These are phyloP conservation scores for Phytophthora boehmeriae DNA, from an alignment of 352 stramenopile genomes.

Conservation along the genomic window DNA sequence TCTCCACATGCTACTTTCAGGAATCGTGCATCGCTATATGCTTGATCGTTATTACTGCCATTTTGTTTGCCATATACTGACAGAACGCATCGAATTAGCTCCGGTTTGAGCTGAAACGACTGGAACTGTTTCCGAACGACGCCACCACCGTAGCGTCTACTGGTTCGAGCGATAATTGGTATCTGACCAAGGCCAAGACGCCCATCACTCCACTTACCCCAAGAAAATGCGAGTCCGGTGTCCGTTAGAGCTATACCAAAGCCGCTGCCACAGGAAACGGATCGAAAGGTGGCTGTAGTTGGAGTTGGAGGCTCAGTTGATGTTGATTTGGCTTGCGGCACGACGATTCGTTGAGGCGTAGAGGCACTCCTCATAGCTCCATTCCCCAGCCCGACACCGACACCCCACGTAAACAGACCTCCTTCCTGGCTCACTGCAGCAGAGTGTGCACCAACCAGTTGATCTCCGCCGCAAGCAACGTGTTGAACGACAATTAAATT, in stretches of 20 bases:
- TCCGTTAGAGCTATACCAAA: slow-evolving; percentile 76
- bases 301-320: not conserved
- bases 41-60: not conserved
- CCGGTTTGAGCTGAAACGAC: slow-evolving; percentile 56
- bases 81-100: slow-evolving; percentile 19
- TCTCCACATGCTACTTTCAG: slow-evolving; percentile 69
- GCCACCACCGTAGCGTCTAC: slow-evolving; percentile 37
- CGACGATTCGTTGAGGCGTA: slow-evolving; percentile 39
- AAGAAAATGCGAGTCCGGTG: slow-evolving; percentile 70
- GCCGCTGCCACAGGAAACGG: slow-evolving; percentile 70
- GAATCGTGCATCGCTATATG: slow-evolving; percentile 16
- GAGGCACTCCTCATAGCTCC: slow-evolving; percentile 42
- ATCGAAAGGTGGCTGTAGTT: slow-evolving; percentile 13
- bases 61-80: not conserved
- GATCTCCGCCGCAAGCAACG: slow-evolving; percentile 62
- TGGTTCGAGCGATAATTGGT: slow-evolving; percentile 50
- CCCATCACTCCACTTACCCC: slow-evolving; percentile 80
- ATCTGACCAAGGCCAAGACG: slow-evolving; percentile 73
- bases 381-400: slow-evolving; percentile 53
- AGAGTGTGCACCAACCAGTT: slow-evolving; percentile 67
- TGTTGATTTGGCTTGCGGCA: slow-evolving; percentile 18
- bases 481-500: slow-evolving; percentile 40
- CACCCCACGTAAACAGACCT: slow-evolving; percentile 80
- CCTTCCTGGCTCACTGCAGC: slow-evolving; percentile 64
- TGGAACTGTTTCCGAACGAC: slow-evolving; percentile 59